Base-by-base conservation (phyloP, 352 stramenopile genomes). In the Pythium periplocum region DNA sequence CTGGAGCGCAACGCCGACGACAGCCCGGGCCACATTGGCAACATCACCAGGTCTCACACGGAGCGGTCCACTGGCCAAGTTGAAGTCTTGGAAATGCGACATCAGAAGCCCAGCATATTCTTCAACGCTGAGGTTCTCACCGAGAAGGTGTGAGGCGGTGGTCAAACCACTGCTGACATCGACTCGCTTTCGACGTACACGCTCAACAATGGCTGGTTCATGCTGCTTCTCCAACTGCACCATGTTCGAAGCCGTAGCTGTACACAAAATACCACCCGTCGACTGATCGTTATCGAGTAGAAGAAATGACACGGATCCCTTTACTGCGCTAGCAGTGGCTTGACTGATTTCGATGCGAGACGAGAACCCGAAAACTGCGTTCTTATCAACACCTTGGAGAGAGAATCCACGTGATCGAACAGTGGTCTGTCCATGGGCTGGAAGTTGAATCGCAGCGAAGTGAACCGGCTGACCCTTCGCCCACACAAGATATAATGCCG, bases 401-500 rank as follows among this genome's bases (percentile, higher is more conserved):
- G 78, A 80, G 39, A 91, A 89, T 8, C 66, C 65, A 11, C 65
- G 60, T 3, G 75, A 91, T 1, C 69, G 72, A 32, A 88, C 68
- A 50, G 58, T 83, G 31, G 64, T 75, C 34, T 89, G 68, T 2
- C 65, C 65, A n/a, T 52, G 45, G 34, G 69, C 66, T 3, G 78
- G 81, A 38, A 91, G 52, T 37, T 86, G 57, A 45, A 91, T 81
- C 2, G 81, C 70, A n/a, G 63, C 66, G 52, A 92, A 75, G 48
- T 88, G 76, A 26, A 87, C 61, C 10, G 75, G 81, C 36, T 75
- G 55, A 35, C 69, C 75, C 10, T 70, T 55, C 10, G 71, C 65
- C 81, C 81, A 92, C 38, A 90, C 78, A 6, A 92, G 59, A 39
- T 90, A 92, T 48, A 92, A 68, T 3, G 78, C 75, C 9, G 61